Evolutionary conservation across 129 eudicot species (phyloP), one percentile per base, ranked within the genome.

Genomic region (Tagetes erecta): DNA sequence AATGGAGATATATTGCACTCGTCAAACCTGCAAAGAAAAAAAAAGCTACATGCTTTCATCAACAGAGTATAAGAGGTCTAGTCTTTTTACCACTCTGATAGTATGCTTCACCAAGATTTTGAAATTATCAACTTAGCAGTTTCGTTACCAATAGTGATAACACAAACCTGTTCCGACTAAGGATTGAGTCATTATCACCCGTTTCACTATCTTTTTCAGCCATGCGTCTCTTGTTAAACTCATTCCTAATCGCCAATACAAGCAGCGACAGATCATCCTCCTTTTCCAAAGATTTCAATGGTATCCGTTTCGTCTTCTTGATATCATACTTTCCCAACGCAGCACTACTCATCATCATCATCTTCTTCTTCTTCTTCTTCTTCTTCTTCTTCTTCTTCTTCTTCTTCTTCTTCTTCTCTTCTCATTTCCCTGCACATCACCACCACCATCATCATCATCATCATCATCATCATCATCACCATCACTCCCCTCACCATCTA

Each of bases 241-340:
- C 92, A 38, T 76, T 77, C 73, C 91, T 64, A 64, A 94, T 94
- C 34, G 65, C 86, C 82, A 81, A 88, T 55, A 91, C 80, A 5
- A 82, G 89, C 66, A 64, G 63, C 2, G 86, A 78, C 55, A 85
- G 71, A 82, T 88, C 89, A 78, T 76, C 85, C 80, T 91, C 97
- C 0, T 83, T 76, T 53, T 88, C 97, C 83, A 83, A 34, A 27
- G 76, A 50, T 38, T 88, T 74, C 81, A 90, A 70, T 0, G 88
- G 91, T 45, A 87, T 77, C 38, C 95, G 77, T 66, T 81, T 93
- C 14, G 67, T 89, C 40, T 57, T 82, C 83, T 83, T 90, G 7
- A 53, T 76, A 80, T 87, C 98, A 78, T 93, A 82, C 13, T 91
- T 90, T 56, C 96, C 96, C 76, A 90, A 70, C n/a, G 91, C 88